Evolutionary conservation across 1,139 yeast species (phyloP).

Genomic region (Blastobotrys ciferrii): DNA sequence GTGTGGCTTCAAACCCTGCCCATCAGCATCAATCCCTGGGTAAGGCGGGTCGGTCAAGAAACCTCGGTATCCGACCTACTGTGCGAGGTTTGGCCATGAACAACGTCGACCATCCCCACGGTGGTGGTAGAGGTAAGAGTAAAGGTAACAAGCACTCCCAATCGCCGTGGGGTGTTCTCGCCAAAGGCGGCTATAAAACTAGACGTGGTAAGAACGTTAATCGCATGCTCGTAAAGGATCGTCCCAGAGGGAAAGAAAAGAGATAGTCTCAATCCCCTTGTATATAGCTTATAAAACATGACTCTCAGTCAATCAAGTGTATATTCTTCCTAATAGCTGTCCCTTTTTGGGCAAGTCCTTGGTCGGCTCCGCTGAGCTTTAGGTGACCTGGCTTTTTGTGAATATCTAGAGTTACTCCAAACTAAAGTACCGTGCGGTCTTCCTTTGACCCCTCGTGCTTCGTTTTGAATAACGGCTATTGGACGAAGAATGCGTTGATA

Average conservation of each 20-base stretch:
- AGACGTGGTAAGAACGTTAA: conserved; percentile 85
- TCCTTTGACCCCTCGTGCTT: too few species aligned
- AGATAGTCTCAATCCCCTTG: conserved; percentile 14
- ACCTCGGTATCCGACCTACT: conserved; percentile 89
- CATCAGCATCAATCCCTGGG: conserved; percentile 90
- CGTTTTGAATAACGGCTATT: too few species aligned
- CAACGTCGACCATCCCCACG: conserved; percentile 97
- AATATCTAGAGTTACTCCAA: too few species aligned
- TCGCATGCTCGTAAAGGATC: conserved; percentile 77
- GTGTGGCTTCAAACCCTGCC: conserved; percentile 91
- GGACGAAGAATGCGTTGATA: too few species aligned
- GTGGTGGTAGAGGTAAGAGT: conserved; percentile 99
- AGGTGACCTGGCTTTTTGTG: too few species aligned
- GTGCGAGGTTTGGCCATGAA: conserved; percentile 99
- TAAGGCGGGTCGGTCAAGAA: conserved; percentile 95
- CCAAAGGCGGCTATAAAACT: conserved; percentile 92
- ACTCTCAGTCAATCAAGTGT: not conserved
- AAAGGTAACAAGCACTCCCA: conserved; percentile 92
- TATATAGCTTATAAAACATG: conserved; percentile 6
- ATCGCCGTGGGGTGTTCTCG: conserved; percentile 93
- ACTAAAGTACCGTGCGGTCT: too few species aligned
- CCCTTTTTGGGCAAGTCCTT: too few species aligned
- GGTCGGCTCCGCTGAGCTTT: too few species aligned
- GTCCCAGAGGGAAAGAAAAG: conserved; percentile 38
- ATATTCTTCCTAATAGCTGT: conserved; percentile 5